A percentile compares a stretch with the other conserved stretches of the same genome.
Conservation (phyloP, 108 stramenopile species). For the Cyclotella baltica region DNA sequence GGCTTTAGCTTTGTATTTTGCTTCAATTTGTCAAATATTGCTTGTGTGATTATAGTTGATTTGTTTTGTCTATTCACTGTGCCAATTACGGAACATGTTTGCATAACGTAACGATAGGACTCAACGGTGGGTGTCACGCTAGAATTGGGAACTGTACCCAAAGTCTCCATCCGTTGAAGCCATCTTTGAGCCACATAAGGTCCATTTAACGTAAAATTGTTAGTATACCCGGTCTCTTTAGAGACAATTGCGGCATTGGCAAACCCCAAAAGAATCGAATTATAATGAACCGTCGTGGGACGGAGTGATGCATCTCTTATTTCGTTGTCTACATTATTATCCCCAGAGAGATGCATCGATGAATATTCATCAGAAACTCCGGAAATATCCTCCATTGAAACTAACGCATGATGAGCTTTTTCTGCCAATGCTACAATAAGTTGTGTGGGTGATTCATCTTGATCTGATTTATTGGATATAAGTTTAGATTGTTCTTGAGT, state of each 20-base stretch:
- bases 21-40: slow-evolving; percentile 54
- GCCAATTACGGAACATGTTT: slow-evolving; percentile 36
- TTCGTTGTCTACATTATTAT: neutral
- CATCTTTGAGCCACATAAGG: slow-evolving; percentile 47
- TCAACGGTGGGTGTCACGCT: slow-evolving; percentile 45
- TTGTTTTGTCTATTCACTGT: slow-evolving; percentile 20
- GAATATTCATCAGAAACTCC: slow-evolving; percentile 52
- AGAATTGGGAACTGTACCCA: slow-evolving; percentile 24
- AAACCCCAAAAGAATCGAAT: slow-evolving; percentile 40
- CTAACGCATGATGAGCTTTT: slow-evolving; percentile 45
- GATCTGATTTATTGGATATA: slow-evolving; percentile 36
- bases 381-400: slow-evolving; percentile 55
- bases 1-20: slow-evolving; percentile 33
- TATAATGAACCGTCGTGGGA: slow-evolving; percentile 52
- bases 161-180: slow-evolving; percentile 57
- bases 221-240: slow-evolving; percentile 27
- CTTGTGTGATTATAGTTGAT: slow-evolving; percentile 42
- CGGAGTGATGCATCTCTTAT: slow-evolving; percentile 27
- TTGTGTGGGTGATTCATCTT: slow-evolving; percentile 20
- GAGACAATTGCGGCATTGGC: slow-evolving; percentile 43
- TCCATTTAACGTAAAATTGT: slow-evolving; percentile 37
- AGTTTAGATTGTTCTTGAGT: too few species aligned
- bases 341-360: slow-evolving; percentile 42
- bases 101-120: slow-evolving; percentile 56
- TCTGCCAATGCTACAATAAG: slow-evolving; percentile 31